These are phyloP conservation scores for Naegleria fowleri DNA, from an alignment of 208 protist species.

Conservation along the genomic window DNA sequence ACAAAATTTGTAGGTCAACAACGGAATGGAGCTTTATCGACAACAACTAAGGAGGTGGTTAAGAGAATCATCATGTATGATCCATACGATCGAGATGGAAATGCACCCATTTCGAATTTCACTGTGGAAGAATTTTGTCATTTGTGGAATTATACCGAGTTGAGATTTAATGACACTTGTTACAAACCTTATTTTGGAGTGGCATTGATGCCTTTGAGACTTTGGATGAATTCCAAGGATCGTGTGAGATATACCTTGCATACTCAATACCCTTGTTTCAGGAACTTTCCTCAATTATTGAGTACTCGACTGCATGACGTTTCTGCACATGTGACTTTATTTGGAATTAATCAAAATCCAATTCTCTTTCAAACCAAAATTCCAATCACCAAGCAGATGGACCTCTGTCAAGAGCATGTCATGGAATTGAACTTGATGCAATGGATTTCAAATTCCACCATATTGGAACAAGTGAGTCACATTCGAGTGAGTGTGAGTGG, in stretches of 20 bases:
- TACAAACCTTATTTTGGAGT: slow-evolving; percentile 8
- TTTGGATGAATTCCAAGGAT: neutral
- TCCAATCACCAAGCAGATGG: neutral
- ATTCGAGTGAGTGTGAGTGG: neutral
- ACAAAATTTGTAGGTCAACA: too few species aligned
- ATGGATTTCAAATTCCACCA: too few species aligned
- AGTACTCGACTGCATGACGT: neutral
- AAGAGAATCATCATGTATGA: neutral
- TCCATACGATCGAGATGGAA: neutral
- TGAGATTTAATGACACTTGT: neutral
- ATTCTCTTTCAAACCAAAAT: neutral
- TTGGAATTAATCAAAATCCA: neutral
- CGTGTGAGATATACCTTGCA: neutral
- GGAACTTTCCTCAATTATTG: neutral
- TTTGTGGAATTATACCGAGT: neutral
- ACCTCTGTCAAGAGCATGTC: neutral
- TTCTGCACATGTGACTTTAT: neutral
- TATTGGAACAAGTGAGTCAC: neutral
- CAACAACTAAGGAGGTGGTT: neutral
- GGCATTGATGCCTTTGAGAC: neutral
- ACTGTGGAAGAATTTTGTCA: neutral
- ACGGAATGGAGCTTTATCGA: too few species aligned
- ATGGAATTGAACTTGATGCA: neutral
- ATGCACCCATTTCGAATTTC: neutral
- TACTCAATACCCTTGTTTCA: neutral